phyloP scores from a whole-genome alignment of 2,329 filamentous ascomycete species.

The Cercospora berteroae region DNA sequence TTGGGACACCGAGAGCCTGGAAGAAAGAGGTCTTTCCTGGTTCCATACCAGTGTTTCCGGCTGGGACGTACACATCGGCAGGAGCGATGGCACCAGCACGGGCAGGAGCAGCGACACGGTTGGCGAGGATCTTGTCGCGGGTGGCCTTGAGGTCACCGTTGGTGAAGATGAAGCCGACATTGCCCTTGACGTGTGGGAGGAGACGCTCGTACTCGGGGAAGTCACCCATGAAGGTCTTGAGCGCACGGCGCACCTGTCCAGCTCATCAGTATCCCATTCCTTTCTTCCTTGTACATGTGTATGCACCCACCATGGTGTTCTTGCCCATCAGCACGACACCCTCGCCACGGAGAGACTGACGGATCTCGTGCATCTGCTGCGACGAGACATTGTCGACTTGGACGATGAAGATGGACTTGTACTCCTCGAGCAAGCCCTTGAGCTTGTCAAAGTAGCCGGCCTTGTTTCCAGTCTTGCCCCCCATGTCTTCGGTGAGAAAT shows the following conservation, averaged over 20 bases:
- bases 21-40: constrained; percentile 99
- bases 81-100: constrained; percentile 97
- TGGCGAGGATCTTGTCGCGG: constrained; percentile 91
- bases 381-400: constrained; percentile 93
- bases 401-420: constrained; percentile 91
- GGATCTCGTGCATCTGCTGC: constrained; percentile 99
- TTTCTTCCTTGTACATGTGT: not conserved
- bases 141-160: constrained; percentile 88
- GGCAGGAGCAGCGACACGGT: constrained; percentile 96
- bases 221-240: constrained; percentile 90
- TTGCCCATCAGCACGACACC: constrained; percentile 99
- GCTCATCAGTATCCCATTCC: constrained; percentile 14
- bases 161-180: constrained; percentile 99
- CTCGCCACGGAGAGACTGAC: constrained; percentile 81
- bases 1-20: constrained; percentile 99
- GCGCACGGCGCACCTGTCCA: constrained; percentile 80
- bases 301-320: constrained; percentile 86
- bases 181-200: constrained; percentile 92
- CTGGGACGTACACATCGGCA: constrained; percentile 88
- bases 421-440: constrained; percentile 93
- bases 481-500: constrained; percentile 40
- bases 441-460: constrained; percentile 99
- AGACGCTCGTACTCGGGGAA: constrained; percentile 97
- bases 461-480: constrained; percentile 82
- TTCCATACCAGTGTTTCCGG: constrained; percentile 99